Evolutionary conservation across 1,139 yeast genomes (phyloP), one percentile per base, ranked within the genome.

Genomic region (Cylindricascospora bacillispora): DNA sequence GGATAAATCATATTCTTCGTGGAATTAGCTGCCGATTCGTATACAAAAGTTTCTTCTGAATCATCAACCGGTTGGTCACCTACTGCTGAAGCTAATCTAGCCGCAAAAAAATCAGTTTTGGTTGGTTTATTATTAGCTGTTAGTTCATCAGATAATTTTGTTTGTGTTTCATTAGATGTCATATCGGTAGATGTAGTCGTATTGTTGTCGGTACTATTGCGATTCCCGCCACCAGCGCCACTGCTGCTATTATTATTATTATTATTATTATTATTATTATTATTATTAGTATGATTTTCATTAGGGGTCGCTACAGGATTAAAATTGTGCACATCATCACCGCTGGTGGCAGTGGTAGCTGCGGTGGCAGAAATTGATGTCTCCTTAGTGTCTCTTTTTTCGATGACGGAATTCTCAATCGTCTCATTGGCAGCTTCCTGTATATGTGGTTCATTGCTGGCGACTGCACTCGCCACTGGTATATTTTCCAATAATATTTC

Each of bases 41-140:
- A 86, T 9, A 86, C 95, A 63, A 86, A 86, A 1, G 94, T 82
- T 53, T 89, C 97, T 44, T 85, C 94, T 25, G 86, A 74, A 51
- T 83, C 95, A 24, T 86, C 76, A 27, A 79, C 71, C 36, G 80
- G 85, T 15, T 72, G 83, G 44, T 83, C 95, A 43, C 82, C 94
- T 6, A 86, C 93, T 1, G 97, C 97, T 39, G 85, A 77, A 5
- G 95, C 95, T 38, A 86, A 62, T 44, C 79, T 79, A 1, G 97
- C 95, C 9, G 97, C 97, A 57, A 86, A 86, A 35, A 82, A 74
- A 47, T 86, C 97, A 0, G 95, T 89, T 49, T 85, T 70, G 4
- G 93, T 58, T 6, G 60, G 48, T 21, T n/a, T n/a, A n/a, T 45
- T 41, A 14, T 42, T 40, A 9, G 33, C 29, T n/a, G 20, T 11